Percentiles rank a stretch among this genome's conserved stretches.
Evolutionary conservation across 2,329 filamentous ascomycete species (phyloP).

Genomic region (Simplicillium aogashimaense): DNA sequence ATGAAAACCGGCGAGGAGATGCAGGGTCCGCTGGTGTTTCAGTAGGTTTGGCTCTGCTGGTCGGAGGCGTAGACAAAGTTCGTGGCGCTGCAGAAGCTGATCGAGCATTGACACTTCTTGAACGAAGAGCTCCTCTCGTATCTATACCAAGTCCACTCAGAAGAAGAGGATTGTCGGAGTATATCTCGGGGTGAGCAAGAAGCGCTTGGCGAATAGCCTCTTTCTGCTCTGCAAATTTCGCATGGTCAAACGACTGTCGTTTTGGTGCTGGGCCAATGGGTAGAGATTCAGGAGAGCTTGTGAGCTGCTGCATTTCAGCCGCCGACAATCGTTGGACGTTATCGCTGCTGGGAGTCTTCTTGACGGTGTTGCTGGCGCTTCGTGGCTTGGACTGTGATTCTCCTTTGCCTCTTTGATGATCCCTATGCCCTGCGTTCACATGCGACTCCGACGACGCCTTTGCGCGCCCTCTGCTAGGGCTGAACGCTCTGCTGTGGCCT

Average conservation of each 20-base stretch:
- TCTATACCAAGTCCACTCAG: constrained; percentile 16
- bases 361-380: constrained; percentile 12
- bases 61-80: constrained; percentile 45
- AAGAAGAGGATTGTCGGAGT: constrained; percentile 9
- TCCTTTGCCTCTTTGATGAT: not conserved
- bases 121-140: constrained; percentile 4
- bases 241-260: constrained; percentile 28
- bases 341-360: constrained; percentile 24
- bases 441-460: not conserved
- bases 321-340: constrained; percentile 45
- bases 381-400: not conserved
- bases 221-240: constrained; percentile 17
- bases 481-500: not conserved
- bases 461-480: not conserved
- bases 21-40: constrained; percentile 15
- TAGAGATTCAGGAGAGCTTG: constrained; percentile 46
- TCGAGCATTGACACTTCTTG: constrained; percentile 17
- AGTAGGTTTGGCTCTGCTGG: constrained; percentile 25
- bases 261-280: constrained; percentile 36
- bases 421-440: not conserved
- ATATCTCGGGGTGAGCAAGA: constrained; percentile 15
- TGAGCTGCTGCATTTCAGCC: constrained; percentile 48
- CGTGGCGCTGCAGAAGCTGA: constrained; percentile 18
- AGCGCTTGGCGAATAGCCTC: constrained; percentile 19
- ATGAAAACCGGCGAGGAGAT: constrained; percentile 38